phyloP scores from a whole-genome alignment of 2,329 filamentous ascomycete species.

The Dendrostoma leiphaemia region DNA sequence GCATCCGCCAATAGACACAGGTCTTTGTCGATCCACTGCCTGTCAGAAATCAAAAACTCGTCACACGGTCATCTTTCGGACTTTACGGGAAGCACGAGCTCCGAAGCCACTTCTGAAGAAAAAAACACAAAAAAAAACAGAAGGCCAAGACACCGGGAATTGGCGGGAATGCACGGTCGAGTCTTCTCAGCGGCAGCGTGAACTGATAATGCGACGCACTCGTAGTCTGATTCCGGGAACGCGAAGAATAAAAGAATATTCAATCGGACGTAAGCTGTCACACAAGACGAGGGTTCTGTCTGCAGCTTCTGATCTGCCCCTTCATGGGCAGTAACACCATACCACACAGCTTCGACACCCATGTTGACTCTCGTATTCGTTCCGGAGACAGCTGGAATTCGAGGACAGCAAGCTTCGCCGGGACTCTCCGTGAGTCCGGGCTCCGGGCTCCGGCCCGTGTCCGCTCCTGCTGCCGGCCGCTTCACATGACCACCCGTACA shows the following conservation, averaged over 20 bases:
- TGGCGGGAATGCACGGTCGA: background rate
- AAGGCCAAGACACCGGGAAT: background rate
- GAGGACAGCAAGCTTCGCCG: slow-evolving; percentile 1
- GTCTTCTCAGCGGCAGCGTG: background rate
- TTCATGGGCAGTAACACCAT: too few relatives aligned
- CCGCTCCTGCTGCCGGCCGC: slow-evolving; percentile 7
- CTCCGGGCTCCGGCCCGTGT: background rate
- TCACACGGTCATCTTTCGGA: slow-evolving; percentile 10
- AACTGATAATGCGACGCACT: too few relatives aligned
- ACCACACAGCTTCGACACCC: too few relatives aligned
- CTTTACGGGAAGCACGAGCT: slow-evolving; percentile 1
- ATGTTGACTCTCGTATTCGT: too few relatives aligned
- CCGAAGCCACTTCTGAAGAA: slow-evolving; percentile 5
- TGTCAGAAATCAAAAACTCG: background rate
- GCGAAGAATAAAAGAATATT: too few relatives aligned
- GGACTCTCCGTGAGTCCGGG: background rate
- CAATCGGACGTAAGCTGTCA: too few relatives aligned
- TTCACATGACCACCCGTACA: too few relatives aligned
- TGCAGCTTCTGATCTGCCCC: too few relatives aligned
- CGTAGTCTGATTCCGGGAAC: background rate
- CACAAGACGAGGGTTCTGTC: too few relatives aligned
- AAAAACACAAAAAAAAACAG: too few relatives aligned
- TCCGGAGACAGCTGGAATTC: too few relatives aligned
- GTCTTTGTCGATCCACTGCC: background rate
- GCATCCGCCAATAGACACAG: slow-evolving; percentile 2